Conservation (phyloP, 2,329 filamentous ascomycete species). For the Neoscytalidium dimidiatum region DNA sequence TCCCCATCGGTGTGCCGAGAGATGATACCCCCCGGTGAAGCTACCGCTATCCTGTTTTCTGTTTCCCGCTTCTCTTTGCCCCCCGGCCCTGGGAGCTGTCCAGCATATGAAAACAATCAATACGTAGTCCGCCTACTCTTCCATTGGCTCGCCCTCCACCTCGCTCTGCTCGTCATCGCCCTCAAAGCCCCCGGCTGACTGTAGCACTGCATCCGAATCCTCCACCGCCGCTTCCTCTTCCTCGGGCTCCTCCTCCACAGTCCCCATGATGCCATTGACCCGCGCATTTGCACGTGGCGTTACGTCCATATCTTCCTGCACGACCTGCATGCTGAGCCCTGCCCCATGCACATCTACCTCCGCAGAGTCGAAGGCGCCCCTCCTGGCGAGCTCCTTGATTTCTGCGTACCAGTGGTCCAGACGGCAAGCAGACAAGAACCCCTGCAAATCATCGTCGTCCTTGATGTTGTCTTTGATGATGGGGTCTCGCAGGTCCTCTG, state of each 20-base stretch:
- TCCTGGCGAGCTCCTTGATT: conserved; percentile 41
- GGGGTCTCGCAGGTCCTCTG: conserved; percentile 63
- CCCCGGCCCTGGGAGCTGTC: background rate
- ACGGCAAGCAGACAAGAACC: conserved; percentile 66
- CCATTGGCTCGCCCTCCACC: conserved; percentile 32
- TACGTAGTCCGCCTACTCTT: conserved; percentile 26
- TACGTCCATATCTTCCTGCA: conserved; percentile 12
- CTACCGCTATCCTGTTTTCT: background rate
- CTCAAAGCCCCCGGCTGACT: conserved; percentile 27
- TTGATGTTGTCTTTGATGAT: conserved; percentile 70
- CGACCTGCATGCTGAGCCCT: conserved; percentile 9
- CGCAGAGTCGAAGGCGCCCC: background rate
- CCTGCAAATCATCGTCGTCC: conserved; percentile 68
- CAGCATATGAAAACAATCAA: background rate
- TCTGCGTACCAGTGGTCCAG: conserved; percentile 69
- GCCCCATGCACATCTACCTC: conserved; percentile 20
- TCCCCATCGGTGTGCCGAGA: conserved; percentile 14
- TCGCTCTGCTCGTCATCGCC: conserved; percentile 29
- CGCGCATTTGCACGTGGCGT: conserved; percentile 15
- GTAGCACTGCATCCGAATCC: conserved; percentile 16
- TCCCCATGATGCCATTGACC: conserved; percentile 15
- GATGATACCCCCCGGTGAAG: background rate
- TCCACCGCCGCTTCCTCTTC: conserved; percentile 1
- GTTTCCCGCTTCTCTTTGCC: background rate
- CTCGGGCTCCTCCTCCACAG: conserved; percentile 17